Evolutionary conservation across 2,329 filamentous ascomycete species (phyloP), one percentile per base, ranked within the genome.

Genomic region (Lachnellula arida): DNA sequence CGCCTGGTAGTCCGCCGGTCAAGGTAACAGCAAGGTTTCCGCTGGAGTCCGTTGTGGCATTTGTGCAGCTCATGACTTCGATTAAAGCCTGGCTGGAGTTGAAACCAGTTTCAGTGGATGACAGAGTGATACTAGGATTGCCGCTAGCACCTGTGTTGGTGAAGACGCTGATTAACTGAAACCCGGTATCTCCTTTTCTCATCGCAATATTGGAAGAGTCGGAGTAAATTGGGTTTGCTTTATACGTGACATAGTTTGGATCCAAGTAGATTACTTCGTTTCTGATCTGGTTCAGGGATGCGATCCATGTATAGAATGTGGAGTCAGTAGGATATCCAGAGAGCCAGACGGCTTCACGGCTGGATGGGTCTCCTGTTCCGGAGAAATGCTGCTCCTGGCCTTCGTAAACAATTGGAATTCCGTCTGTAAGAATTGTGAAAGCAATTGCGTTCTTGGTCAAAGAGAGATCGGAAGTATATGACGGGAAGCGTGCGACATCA

Each of bases 401-500:
- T 56, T 79, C 70, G 60, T 81, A 82, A 44, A 80, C 65, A 60
- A 81, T 78, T 0, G 79, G 79, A 22, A 81, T 76, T 15, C 79
- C 79, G 59, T 81, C 75, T 17, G 67, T 64, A 17, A 81, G 71
- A 28, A 82, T 74, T 3, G 72, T 78, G 62, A 75, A 81, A 2
- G 76, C 73, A 49, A 80, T 70, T 19, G 76, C 70, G 57, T 81
- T 81, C 61, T 76, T 75, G 8, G 75, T 74, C 5, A 67, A 56
- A 2, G 65, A 58, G 1, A 60, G 22, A 53, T 68, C 65, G 0
- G 58, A 59, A 12, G 63, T 66, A 14, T 56, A 44, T 11, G 60
- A 65, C 7, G 65, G 46, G 25, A 68, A 67, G 2, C 67, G 57
- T 14, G 61, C 25, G 12, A 60, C 47, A 34, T 68, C 67, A 28